These are phyloP conservation scores for Myxozyma udenii DNA, from an alignment of 805 yeast genomes.

Conservation along the genomic window DNA sequence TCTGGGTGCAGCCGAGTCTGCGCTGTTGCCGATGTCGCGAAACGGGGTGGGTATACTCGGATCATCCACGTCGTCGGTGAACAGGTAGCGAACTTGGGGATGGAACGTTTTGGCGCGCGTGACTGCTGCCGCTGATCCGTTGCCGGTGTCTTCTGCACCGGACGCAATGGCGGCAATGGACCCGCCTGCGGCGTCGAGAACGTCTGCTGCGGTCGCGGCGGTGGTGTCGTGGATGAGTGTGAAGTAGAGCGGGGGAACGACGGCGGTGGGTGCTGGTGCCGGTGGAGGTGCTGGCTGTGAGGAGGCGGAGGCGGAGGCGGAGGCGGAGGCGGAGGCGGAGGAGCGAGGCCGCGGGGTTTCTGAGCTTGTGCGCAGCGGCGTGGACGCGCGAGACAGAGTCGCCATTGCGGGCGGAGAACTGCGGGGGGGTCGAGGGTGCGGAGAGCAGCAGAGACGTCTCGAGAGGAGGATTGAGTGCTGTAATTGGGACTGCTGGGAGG, in stretches of 20 bases:
- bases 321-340: neutral
- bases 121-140: neutral
- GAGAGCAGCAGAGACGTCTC: too few species aligned
- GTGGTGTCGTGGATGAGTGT: constrained; percentile 19
- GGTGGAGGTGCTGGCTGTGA: neutral
- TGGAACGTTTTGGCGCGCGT: constrained; percentile 16
- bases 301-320: neutral
- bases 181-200: constrained; percentile 1
- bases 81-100: constrained; percentile 42
- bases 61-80: constrained; percentile 37
- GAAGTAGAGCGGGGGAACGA: constrained; percentile 22
- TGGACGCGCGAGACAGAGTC: constrained; percentile 1
- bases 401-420: neutral
- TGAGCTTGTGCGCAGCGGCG: too few species aligned
- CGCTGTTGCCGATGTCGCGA: neutral
- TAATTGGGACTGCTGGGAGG: too few species aligned
- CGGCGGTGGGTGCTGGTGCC: neutral
- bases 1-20: constrained; percentile 1
- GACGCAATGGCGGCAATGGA: neutral
- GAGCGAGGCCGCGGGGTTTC: neutral
- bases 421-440: too few species aligned
- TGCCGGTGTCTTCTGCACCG: neutral
- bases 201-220: constrained; percentile 1
- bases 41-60: constrained; percentile 9
- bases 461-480: too few species aligned